Conservation (phyloP, 1,284 basidiomycete species). For the Porodaedalea pini region DNA sequence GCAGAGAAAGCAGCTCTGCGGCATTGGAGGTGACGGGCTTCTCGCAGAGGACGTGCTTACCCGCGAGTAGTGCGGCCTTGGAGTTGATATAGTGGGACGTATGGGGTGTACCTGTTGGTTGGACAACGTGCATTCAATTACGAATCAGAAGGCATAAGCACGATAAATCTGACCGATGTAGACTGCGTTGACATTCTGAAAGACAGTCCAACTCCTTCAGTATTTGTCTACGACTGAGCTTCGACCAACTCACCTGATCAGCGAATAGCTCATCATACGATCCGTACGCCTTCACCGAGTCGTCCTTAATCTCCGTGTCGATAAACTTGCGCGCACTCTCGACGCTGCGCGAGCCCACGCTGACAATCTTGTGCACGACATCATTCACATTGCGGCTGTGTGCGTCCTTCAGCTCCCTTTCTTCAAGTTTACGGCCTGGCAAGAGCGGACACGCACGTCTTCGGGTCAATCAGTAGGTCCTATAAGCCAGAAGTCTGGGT, state of each 20-base stretch:
- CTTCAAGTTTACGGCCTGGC: neutral
- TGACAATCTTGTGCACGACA: slow-evolving; percentile 71
- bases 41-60: slow-evolving; percentile 86
- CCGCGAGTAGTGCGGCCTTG: slow-evolving; percentile 70
- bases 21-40: slow-evolving; percentile 71
- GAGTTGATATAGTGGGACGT: slow-evolving; percentile 81
- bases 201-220: neutral
- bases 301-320: slow-evolving; percentile 44
- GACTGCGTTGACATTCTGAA: slow-evolving; percentile 71
- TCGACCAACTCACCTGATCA: slow-evolving; percentile 48
- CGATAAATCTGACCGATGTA: slow-evolving; percentile 60
- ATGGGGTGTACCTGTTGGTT: slow-evolving; percentile 74
- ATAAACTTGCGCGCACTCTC: slow-evolving; percentile 75
- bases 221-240: neutral
- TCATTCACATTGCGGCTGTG: slow-evolving; percentile 66
- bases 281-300: slow-evolving; percentile 68
- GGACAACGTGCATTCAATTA: neutral
- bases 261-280: slow-evolving; percentile 75
- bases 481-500: slow-evolving; percentile 23
- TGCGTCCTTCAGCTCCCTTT: slow-evolving; percentile 9
- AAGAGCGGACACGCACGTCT: slow-evolving; percentile 35
- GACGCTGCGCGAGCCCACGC: slow-evolving; percentile 75
- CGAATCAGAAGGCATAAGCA: neutral
- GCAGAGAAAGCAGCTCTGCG: slow-evolving; percentile 63
- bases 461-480: slow-evolving; percentile 48